Base-by-base conservation (phyloP, 1,284 basidiomycete species). In the Hymenochaete sp. region DNA sequence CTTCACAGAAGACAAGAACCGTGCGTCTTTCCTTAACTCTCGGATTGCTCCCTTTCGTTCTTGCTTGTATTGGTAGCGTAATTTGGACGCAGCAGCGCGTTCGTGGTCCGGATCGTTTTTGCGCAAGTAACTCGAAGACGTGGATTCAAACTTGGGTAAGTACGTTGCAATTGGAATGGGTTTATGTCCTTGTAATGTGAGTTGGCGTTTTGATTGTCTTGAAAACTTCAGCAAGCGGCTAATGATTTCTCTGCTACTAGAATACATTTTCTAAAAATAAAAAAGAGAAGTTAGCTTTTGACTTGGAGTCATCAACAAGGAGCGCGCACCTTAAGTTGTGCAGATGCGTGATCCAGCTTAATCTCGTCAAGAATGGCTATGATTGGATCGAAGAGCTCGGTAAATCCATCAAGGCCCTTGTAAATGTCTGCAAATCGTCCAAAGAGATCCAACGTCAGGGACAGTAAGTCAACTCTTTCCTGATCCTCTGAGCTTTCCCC, bases 1-100 rank as follows among this genome's bases (percentile, higher is more conserved):
- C 58, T 90, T 79, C 58, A 93, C 90, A 39, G 74, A 73, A 8
- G 96, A 93, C 62, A 98, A 71, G 77, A 98, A 98, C 52, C 79
- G 75, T 51, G 90, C 84, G 62, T 99, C 96, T 70, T 96, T 96
- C 52, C 96, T 80, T 48, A 99, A 71, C 61, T 99, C 96, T 45
- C 95, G 75, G 51, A 99, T 92, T 2, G 96, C 96, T 26, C 96
- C 93, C 71, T 98, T 98, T 61, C 78, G 75, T 68, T 98, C 96
- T 67, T 98, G 86, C 68, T 96, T 96, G 71, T 92, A 84, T 62
- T 95, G 79, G 28, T 80, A 77, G 41, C 86, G 84, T 56, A 98
- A 67, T 65, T 98, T 98, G 51, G 82, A 67, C 1, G 79, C 77
- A 53, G 90, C 88, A 55, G 91, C 93, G 36, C 90, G 82, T 59